phyloP scores from a whole-genome alignment of 345 rosid species.

The Dipteronia sinensis region DNA sequence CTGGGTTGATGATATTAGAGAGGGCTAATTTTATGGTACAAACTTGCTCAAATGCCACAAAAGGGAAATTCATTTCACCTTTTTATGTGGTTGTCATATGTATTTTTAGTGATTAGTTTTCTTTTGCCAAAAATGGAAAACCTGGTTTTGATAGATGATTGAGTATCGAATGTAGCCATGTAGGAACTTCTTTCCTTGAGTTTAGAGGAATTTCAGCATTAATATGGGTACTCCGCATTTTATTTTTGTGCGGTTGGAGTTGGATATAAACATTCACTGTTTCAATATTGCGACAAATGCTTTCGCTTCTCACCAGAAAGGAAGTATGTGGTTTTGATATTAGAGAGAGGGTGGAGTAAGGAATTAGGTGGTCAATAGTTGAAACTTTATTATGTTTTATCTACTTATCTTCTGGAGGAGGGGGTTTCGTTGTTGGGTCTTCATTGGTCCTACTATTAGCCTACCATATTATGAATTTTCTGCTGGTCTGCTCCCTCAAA shows the following conservation, averaged over 20 bases:
- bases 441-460: background rate
- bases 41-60: background rate
- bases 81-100: conserved; percentile 9
- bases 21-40: background rate
- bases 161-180: background rate
- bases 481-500: background rate
- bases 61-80: background rate
- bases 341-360: background rate
- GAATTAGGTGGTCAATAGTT: background rate
- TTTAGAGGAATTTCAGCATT: background rate
- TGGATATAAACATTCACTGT: background rate
- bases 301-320: background rate
- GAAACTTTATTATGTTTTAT: background rate
- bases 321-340: background rate
- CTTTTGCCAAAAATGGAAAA: background rate
- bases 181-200: background rate
- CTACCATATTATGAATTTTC: conserved; percentile 5
- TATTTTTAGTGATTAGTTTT: background rate
- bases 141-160: background rate
- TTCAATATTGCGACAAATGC: background rate
- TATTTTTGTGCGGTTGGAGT: background rate
- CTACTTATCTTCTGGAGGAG: background rate
- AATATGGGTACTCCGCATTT: background rate
- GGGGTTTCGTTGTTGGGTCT: background rate
- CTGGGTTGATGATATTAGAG: background rate